Conservation (phyloP, 1,284 basidiomycete species). For the Papiliotrema laurentii region DNA sequence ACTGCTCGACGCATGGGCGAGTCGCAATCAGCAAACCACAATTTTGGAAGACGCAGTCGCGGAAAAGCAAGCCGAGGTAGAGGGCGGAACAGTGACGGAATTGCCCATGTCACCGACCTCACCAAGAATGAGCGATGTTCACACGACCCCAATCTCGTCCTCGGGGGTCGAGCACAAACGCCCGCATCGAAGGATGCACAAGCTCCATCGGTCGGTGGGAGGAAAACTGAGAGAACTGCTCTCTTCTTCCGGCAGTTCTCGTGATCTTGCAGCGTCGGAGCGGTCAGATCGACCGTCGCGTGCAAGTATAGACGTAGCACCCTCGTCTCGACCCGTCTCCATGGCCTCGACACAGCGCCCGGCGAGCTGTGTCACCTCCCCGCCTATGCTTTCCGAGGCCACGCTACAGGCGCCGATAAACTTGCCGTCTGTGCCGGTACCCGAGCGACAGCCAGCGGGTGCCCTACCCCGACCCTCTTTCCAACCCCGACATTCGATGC, state of each 20-base stretch:
- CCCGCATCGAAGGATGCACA: slow-evolving; percentile 30
- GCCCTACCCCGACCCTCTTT: neutral
- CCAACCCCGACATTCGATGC: slow-evolving; percentile 20
- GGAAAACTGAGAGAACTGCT: slow-evolving; percentile 37
- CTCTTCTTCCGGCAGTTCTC: slow-evolving; percentile 22
- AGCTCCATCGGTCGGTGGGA: slow-evolving; percentile 34
- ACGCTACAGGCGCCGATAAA: neutral
- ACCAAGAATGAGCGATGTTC: neutral
- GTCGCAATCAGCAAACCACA: slow-evolving; percentile 29
- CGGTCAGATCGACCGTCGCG: slow-evolving; percentile 6
- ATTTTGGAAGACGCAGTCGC: slow-evolving; percentile 26
- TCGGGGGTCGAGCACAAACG: slow-evolving; percentile 24
- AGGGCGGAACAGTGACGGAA: slow-evolving; percentile 1
- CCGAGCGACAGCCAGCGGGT: neutral
- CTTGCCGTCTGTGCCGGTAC: too few relatives aligned
- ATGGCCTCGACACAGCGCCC: neutral
- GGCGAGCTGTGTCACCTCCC: neutral
- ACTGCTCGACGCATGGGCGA: slow-evolving; percentile 35
- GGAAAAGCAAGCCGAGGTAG: slow-evolving; percentile 11
- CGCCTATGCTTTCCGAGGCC: neutral
- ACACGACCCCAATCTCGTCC: slow-evolving; percentile 11
- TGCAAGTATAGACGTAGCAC: slow-evolving; percentile 8
- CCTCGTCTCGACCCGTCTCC: too few relatives aligned
- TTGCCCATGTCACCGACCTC: neutral
- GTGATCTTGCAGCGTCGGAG: slow-evolving; percentile 8